Evolutionary conservation across 1,284 basidiomycete genomes (phyloP).

Genomic region (Ceratobasidium theobromae): DNA sequence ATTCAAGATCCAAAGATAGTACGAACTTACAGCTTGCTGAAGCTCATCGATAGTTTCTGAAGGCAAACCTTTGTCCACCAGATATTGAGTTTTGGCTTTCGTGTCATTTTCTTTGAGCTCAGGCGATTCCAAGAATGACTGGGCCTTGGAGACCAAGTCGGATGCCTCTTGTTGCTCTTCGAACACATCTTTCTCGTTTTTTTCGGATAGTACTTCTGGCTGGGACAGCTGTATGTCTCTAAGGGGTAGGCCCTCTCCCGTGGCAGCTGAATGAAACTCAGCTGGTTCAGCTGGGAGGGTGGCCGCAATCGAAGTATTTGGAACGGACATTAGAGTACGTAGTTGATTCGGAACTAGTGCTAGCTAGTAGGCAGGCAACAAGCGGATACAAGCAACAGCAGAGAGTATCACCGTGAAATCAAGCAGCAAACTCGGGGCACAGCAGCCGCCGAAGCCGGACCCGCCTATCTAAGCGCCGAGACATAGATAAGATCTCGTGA

Average conservation of each 20-base stretch:
- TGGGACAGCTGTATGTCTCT: not conserved
- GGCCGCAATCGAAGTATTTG: not conserved
- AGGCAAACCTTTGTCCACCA: slow-evolving; percentile 10
- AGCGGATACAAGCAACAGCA: no score
- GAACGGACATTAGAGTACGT: slow-evolving; percentile 7
- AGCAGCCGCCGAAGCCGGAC: not conserved
- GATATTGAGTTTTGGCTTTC: slow-evolving; percentile 15
- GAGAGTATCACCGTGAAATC: no score
- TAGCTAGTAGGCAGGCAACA: not conserved
- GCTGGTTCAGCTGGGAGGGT: not conserved
- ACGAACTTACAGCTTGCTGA: slow-evolving; percentile 12
- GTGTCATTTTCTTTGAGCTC: slow-evolving; percentile 18
- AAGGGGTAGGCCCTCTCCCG: not conserved
- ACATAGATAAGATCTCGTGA: slow-evolving; percentile 4
- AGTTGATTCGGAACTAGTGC: not conserved
- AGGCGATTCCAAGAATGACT: slow-evolving; percentile 23
- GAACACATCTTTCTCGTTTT: not conserved
- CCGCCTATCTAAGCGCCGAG: slow-evolving; percentile 8
- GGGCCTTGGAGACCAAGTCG: slow-evolving; percentile 24
- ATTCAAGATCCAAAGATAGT: not conserved
- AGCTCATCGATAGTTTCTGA: slow-evolving; percentile 25
- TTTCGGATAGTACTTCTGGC: not conserved
- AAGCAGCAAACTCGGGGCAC: not conserved
- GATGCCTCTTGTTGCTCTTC: slow-evolving; percentile 3
- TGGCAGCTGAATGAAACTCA: not conserved